A percentile compares a stretch with the other conserved stretches of the same genome.
phyloP scores from a whole-genome alignment of 176 grass and related monocot species.

The Triticum monococcum region DNA sequence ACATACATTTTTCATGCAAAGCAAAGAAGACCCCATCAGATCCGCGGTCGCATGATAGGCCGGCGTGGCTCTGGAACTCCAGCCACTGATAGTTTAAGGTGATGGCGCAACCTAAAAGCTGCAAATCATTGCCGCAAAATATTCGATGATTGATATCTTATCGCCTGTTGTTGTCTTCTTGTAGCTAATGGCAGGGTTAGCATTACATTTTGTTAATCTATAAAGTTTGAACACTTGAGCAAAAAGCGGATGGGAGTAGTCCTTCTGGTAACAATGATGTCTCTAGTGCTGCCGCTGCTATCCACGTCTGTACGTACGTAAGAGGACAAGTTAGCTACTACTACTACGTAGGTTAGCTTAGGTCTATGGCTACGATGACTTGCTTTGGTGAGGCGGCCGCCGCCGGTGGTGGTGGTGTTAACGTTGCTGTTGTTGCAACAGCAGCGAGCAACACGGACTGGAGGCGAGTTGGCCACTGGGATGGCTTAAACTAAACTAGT shows the following conservation, averaged over 20 bases:
- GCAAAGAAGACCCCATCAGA: constrained; percentile 19
- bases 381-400: neutral
- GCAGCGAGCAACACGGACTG: neutral
- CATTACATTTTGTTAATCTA: constrained; percentile 35
- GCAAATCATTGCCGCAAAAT: constrained; percentile 40
- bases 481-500: neutral
- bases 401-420: neutral
- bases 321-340: too few species aligned
- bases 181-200: constrained; percentile 38
- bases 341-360: too few species aligned
- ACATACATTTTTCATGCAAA: neutral
- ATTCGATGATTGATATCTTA: neutral
- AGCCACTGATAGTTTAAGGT: neutral
- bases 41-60: neutral
- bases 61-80: constrained; percentile 21
- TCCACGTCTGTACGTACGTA: neutral
- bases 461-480: constrained; percentile 1
- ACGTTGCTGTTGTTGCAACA: neutral
- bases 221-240: neutral
- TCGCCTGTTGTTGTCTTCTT: neutral
- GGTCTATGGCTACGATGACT: neutral
- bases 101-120: constrained; percentile 8
- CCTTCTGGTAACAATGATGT: neutral
- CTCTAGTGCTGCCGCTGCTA: constrained; percentile 2
- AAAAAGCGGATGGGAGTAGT: neutral